Evolutionary conservation across 176 grass and related monocot genomes (phyloP), one percentile per base, ranked within the genome.

Genomic region (Calamus simplicifolius): DNA sequence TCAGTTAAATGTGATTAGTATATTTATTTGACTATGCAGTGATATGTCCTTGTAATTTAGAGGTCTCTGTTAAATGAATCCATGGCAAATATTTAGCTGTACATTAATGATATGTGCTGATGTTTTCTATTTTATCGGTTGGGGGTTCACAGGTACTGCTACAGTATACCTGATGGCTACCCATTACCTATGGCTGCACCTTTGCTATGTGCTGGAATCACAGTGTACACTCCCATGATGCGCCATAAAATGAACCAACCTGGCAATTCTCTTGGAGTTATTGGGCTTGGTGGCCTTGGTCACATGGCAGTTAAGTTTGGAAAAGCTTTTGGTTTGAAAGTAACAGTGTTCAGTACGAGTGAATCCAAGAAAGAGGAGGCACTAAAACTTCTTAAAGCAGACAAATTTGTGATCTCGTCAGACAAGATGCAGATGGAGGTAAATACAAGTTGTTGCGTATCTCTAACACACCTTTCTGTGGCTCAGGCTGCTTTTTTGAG

Each of bases 241-340:
- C 16, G 62, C 5, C 62, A 65, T 25, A 65, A 27, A 48, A 65
- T 65, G 62, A 65, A 65, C 48, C 62, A 65, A 51, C 62, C 62
- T 18, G 62, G 49, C 16, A 65, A 51, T 18, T 65, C 49, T 16
- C 62, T 65, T 52, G 62, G 62, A 3, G 62, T 52, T 15, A 52
- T 65, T 52, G 48, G 62, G 12, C 25, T 65, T 0, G 62, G 62
- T 28, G 62, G 62, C 48, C 62, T 65, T 27, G 62, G 62, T 16
- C 62, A 65, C 17, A 28, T 65, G 62, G 62, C 62, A 8, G 62
- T 65, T 48, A 65, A 51, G 25, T 65, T 65, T 51, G 62, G 62
- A n/a, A 65, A 65, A 52, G 62, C 62, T 26, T 65, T 65, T 27
- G 62, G 62, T 27, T 27, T 65, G 21, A 51, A 65, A 4, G 62